These are phyloP conservation scores for Puccinia horiana DNA, from an alignment of 1,284 basidiomycete genomes.

Conservation along the genomic window DNA sequence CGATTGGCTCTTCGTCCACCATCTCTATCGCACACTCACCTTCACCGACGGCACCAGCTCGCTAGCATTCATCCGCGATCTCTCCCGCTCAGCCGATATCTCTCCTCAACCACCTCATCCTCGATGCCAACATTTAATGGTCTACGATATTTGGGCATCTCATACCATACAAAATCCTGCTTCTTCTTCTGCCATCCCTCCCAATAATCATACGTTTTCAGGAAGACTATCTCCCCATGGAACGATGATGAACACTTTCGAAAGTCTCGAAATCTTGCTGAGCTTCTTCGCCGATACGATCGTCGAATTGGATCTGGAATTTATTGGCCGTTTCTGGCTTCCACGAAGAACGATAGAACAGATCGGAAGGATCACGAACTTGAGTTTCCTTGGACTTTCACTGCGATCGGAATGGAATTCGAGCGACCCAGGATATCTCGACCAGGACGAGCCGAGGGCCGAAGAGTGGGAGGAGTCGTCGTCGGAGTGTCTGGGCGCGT, in stretches of 20 bases:
- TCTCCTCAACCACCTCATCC: background rate
- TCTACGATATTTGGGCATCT: conserved; percentile 19
- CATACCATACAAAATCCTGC: background rate
- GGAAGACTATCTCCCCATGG: background rate
- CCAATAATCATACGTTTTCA: background rate
- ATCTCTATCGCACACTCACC: conserved; percentile 14
- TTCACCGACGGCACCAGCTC: conserved; percentile 1
- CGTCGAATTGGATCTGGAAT: conserved; percentile 38
- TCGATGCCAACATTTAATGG: conserved; percentile 17
- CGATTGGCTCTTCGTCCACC: conserved; percentile 22
- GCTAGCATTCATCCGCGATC: background rate
- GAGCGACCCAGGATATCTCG: background rate
- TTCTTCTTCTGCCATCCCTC: background rate
- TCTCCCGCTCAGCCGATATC: background rate
- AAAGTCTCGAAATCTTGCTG: background rate
- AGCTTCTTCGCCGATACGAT: conserved; percentile 24
- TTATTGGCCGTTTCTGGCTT: conserved; percentile 18
- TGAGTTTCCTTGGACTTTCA: conserved; percentile 3
- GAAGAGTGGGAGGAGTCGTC: background rate
- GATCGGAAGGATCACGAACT: conserved; percentile 14
- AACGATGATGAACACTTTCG: conserved; percentile 15
- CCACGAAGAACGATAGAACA: conserved; percentile 6
- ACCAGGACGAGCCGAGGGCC: background rate
- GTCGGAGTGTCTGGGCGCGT: background rate
- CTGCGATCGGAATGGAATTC: conserved; percentile 19